phyloP scores from a whole-genome alignment of 371 early-diverging fungal species.

The Circinella minor region DNA sequence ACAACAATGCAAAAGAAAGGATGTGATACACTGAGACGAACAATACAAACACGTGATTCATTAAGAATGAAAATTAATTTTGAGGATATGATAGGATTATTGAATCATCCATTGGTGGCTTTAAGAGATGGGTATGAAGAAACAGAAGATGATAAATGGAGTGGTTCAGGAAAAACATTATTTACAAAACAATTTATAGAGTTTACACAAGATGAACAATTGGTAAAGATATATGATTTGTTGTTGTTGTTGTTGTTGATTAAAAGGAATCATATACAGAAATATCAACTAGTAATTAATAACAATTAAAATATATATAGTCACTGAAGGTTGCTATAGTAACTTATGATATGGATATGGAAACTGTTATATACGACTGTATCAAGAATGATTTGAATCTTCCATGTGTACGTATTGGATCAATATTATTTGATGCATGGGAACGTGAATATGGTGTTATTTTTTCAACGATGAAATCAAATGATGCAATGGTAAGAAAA shows the following conservation, averaged over 20 bases:
- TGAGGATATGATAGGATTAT: not conserved
- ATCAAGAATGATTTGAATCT: constrained; percentile 9
- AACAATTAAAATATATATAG: not conserved
- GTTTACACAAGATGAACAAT: not conserved
- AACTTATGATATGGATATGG: constrained; percentile 17
- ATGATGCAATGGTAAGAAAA: not conserved
- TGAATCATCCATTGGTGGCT: constrained; percentile 12
- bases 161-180: constrained; percentile 17
- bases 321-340: constrained; percentile 11
- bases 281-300: too few species aligned
- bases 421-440: constrained; percentile 19
- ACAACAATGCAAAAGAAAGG: not conserved
- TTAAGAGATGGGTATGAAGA: constrained; percentile 13
- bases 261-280: too few species aligned
- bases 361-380: constrained; percentile 7
- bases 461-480: not conserved
- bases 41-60: not conserved
- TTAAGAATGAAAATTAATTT: not conserved
- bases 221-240: not conserved
- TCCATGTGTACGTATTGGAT: constrained; percentile 15
- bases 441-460: constrained; percentile 19
- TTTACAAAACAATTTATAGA: constrained; percentile 5
- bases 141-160: constrained; percentile 14
- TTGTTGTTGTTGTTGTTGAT: too few species aligned
- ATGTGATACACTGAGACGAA: not conserved